Base-by-base conservation (phyloP, 805 yeast species). In the Candida pini region DNA sequence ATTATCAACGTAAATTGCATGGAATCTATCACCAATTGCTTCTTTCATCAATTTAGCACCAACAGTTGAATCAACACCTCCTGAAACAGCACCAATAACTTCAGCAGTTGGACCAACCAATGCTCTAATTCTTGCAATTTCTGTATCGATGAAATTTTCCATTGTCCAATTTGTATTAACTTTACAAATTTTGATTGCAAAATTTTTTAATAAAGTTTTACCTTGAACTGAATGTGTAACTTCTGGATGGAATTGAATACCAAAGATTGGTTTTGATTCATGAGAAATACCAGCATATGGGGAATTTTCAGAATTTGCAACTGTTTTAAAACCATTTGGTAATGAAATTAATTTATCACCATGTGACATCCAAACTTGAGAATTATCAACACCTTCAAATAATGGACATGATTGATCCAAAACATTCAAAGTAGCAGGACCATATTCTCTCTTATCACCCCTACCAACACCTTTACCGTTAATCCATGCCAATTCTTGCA, bases 311-410 rank as follows among this genome's bases (percentile, higher is more conserved):
- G 96, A 82, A 28, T 87, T 78, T 36, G 97, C 98, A 42, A 89
- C 87, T 41, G 83, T 76, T 61, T 81, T 78, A 75, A 77, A 92
- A 26, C 94, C 96, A 29, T 74, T 72, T 53, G 98, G 98, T 49
- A 92, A 73, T 35, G 90, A 84, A 53, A 78, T 79, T 55, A 92
- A 73, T 71, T 92, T 92, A 68, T 92, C 98, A 57, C 96, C 96
- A 64, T 92, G 98, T 31, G 97, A 89, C 98, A 92, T 92, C 98
- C 98, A 92, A 43, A 92, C 97, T 61, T 82, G 89, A 40, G 95
- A 87, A 68, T 92, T 82, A 63, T 88, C 94, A 51, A 92, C 86
- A 42, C 81, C 96, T 44, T 78, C 71, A 66, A 92, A 92, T 44
- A 92, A 69, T 15, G 84, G 78, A 61, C 86, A 77, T 15, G 63